Evolutionary conservation across 164 flowering plant genomes (phyloP).

Genomic region (Berberis vulgaris): DNA sequence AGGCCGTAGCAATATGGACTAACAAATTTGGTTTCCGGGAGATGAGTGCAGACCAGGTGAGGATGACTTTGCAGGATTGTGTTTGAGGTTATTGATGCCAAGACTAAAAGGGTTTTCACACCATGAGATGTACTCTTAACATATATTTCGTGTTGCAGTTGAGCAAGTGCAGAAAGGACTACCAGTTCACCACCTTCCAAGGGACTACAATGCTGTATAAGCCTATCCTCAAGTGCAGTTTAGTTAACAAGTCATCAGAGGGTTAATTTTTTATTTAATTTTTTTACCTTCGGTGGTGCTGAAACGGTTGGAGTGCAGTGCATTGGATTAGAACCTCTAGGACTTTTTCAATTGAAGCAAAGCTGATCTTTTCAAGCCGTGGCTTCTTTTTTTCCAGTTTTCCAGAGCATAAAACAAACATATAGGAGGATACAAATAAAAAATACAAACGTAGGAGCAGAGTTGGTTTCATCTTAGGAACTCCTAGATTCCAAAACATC

Average conservation of each 20-base stretch:
- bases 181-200: conserved; percentile 46
- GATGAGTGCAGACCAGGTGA: conserved; percentile 20
- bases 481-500: too few relatives aligned
- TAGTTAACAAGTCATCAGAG: not conserved
- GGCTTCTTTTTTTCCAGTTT: too few relatives aligned
- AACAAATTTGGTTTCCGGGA: conserved; percentile 26
- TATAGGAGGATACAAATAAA: too few relatives aligned
- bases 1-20: conserved; percentile 34
- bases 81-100: not conserved
- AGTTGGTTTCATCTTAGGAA: too few relatives aligned
- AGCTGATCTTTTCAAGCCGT: too few relatives aligned
- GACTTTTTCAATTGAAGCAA: too few relatives aligned
- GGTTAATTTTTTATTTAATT: conserved; percentile 1
- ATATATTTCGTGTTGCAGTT: conserved; percentile 31
- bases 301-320: too few relatives aligned
- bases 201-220: conserved; percentile 59
- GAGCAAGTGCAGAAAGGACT: conserved; percentile 19
- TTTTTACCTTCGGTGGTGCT: not conserved
- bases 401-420: too few relatives aligned
- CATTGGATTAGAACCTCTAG: too few relatives aligned
- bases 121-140: not conserved
- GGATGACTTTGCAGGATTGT: not conserved
- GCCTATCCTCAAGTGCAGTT: conserved; percentile 20
- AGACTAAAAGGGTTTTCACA: not conserved
- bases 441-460: too few relatives aligned